Conservation (phyloP, 768 basidiomycete species). For the Naganishia onofrii region DNA sequence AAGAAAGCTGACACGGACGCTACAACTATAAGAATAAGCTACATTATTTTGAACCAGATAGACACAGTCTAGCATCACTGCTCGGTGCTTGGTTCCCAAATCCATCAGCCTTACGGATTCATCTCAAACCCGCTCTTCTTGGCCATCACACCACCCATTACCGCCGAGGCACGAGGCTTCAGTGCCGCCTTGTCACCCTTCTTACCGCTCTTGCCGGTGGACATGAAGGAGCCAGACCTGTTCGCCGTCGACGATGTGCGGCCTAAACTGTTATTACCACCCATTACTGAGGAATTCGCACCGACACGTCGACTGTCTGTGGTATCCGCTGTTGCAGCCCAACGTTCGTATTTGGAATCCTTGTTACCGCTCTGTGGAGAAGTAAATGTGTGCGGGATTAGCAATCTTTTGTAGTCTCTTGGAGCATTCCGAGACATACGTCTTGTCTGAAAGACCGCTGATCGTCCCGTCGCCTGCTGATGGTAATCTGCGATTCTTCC, state of each 20-base stretch:
- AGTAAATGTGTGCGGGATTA: neutral
- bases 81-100: neutral
- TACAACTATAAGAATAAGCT: neutral
- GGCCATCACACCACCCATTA: conserved; percentile 18
- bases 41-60: neutral
- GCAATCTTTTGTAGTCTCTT: neutral
- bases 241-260: conserved; percentile 4
- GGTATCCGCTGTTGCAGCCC: conserved; percentile 4
- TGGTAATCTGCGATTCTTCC: conserved; percentile 25
- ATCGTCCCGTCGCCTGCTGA: conserved; percentile 19
- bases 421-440: neutral
- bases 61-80: neutral
- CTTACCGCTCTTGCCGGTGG: neutral
- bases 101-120: neutral
- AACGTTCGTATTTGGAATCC: conserved; percentile 12
- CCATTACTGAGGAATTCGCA: conserved; percentile 15
- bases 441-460: conserved; percentile 8
- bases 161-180: neutral
- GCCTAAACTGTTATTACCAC: conserved; percentile 6
- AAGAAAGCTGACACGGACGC: neutral
- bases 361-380: conserved; percentile 6
- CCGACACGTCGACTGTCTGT: conserved; percentile 10
- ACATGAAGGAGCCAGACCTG: conserved; percentile 1
- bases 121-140: conserved; percentile 21
- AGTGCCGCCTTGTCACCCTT: conserved; percentile 16